A percentile compares a stretch with the other conserved stretches of the same genome.
Evolutionary conservation across 805 yeast species (phyloP).

Genomic region (Cyberlindnera saturnus): DNA sequence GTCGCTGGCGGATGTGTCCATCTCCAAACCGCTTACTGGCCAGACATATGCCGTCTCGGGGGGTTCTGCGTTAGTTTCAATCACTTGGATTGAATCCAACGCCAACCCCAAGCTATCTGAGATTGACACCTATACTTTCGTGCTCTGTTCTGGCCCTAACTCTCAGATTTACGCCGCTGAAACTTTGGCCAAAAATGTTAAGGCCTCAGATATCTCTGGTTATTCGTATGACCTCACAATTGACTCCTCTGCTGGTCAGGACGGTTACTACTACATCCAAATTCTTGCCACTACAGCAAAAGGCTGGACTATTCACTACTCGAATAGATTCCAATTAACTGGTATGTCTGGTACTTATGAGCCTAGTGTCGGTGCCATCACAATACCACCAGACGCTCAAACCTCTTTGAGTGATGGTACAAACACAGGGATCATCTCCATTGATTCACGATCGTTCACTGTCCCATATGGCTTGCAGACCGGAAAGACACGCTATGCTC

Average conservation of each 20-base stretch:
- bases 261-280: slow-evolving; percentile 74
- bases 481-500: slow-evolving; percentile 76
- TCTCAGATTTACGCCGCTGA: slow-evolving; percentile 35
- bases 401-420: slow-evolving; percentile 27
- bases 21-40: slow-evolving; percentile 20
- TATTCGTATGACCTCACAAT: slow-evolving; percentile 35
- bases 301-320: slow-evolving; percentile 57
- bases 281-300: slow-evolving; percentile 42
- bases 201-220: slow-evolving; percentile 27
- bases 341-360: slow-evolving; percentile 65
- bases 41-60: slow-evolving; percentile 17
- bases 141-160: slow-evolving; percentile 66
- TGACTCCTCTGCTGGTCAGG: slow-evolving; percentile 39
- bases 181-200: slow-evolving; percentile 24
- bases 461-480: slow-evolving; percentile 75
- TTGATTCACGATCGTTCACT: slow-evolving; percentile 48
- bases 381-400: slow-evolving; percentile 38
- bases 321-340: slow-evolving; percentile 55
- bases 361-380: slow-evolving; percentile 42
- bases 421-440: slow-evolving; percentile 31
- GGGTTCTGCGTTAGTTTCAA: slow-evolving; percentile 23
- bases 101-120: slow-evolving; percentile 38
- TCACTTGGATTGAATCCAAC: slow-evolving; percentile 56
- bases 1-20: slow-evolving; percentile 21
- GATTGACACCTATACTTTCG: slow-evolving; percentile 41